Percentiles rank a stretch among this genome's conserved stretches.
phyloP scores from a whole-genome alignment of 176 grass and related monocot genomes.

The Urochloa ruziziensis region DNA sequence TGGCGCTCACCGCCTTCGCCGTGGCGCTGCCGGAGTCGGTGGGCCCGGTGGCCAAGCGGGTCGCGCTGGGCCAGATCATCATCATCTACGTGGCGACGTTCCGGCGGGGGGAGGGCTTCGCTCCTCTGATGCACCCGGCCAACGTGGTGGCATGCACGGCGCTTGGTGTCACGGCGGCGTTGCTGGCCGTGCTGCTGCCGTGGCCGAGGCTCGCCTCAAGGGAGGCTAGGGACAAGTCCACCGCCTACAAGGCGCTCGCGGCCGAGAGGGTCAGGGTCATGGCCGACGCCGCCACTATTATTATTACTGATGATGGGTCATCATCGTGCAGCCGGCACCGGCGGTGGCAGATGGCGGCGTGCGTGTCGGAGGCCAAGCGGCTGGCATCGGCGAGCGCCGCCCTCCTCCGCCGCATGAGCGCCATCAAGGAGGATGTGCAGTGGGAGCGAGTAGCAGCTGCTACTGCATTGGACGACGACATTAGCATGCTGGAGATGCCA shows the following conservation, averaged over 20 bases:
- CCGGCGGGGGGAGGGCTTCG: neutral
- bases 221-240: conserved; percentile 49
- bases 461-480: neutral
- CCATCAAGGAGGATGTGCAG: conserved; percentile 47
- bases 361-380: conserved; percentile 47
- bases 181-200: conserved; percentile 59
- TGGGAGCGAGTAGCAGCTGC: conserved; percentile 45
- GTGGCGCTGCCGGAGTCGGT: conserved; percentile 51
- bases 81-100: conserved; percentile 73
- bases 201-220: conserved; percentile 53
- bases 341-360: conserved; percentile 40
- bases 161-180: conserved; percentile 52
- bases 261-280: conserved; percentile 56
- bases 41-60: conserved; percentile 51
- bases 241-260: conserved; percentile 49
- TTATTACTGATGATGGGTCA: neutral
- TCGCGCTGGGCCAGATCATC: conserved; percentile 80
- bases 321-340: neutral
- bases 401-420: conserved; percentile 43
- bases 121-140: conserved; percentile 44
- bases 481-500: conserved; percentile 36
- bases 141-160: conserved; percentile 73
- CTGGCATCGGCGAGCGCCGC: conserved; percentile 46
- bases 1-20: conserved; percentile 57
- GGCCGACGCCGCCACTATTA: conserved; percentile 45